Evolutionary conservation across 495 filamentous ascomycete species (phyloP).

Genomic region (Diplogelasinospora grovesii): DNA sequence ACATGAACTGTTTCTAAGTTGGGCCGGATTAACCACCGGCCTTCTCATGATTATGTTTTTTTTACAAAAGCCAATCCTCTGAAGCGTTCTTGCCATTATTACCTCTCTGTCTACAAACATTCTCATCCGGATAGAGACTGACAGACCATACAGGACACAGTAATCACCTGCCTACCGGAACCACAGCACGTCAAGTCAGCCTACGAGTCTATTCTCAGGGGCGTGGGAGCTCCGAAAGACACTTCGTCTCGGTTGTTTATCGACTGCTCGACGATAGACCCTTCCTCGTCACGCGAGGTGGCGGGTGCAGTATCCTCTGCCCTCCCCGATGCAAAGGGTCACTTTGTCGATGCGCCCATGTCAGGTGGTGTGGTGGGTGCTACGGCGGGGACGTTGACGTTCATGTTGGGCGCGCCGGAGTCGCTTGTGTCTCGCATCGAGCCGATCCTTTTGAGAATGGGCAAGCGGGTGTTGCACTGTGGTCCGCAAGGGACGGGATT

Average conservation of each 20-base stretch:
- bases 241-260: slow-evolving; percentile 56
- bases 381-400: slow-evolving; percentile 65
- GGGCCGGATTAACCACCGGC: slow-evolving; percentile 36
- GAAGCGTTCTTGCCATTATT: slow-evolving; percentile 12
- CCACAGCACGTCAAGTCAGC: slow-evolving; percentile 71
- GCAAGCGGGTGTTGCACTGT: slow-evolving; percentile 71
- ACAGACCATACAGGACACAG: slow-evolving; percentile 64
- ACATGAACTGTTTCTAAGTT: slow-evolving; percentile 47
- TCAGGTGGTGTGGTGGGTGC: slow-evolving; percentile 84
- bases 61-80: slow-evolving; percentile 32
- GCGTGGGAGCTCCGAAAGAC: slow-evolving; percentile 6
- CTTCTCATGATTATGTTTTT: slow-evolving; percentile 42
- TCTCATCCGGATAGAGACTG: not conserved
- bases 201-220: slow-evolving; percentile 56
- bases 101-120: not conserved
- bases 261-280: slow-evolving; percentile 83
- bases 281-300: slow-evolving; percentile 62
- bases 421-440: slow-evolving; percentile 53
- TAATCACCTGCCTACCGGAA: slow-evolving; percentile 76
- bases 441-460: slow-evolving; percentile 68
- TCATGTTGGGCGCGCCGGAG: slow-evolving; percentile 74
- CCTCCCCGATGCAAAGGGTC: slow-evolving; percentile 36
- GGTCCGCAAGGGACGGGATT: slow-evolving; percentile 75
- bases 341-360: slow-evolving; percentile 76
- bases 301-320: slow-evolving; percentile 54